Base-by-base conservation (phyloP, 129 eudicot genomes). In the carrot (Daucus carota) region DNA sequence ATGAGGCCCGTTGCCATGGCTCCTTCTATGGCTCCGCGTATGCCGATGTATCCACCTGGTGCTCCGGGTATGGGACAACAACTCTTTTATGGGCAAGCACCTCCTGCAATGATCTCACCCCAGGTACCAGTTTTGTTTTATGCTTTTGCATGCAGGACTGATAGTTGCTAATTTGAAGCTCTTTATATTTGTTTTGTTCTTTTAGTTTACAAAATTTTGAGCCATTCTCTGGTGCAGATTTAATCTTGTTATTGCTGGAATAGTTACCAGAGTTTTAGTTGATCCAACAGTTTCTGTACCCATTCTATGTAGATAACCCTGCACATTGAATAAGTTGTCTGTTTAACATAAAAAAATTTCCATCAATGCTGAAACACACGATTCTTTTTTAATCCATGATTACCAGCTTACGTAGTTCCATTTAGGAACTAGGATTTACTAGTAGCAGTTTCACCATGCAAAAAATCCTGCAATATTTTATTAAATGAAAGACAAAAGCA, bases 1-100 rank as follows among this genome's bases (percentile, higher is more conserved):
- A 88, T 92, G 96, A 84, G 98, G 85, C 98, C 98, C 4, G 85
- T 92, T 76, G 92, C 90, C 72, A 90, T 92, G 91, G 79, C 96
- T 71, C 96, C 91, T 24, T 80, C 97, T 0, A 81, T 92, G 75
- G 93, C 90, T 80, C 96, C 97, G 8, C 93, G 97, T 16, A 79
- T 92, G 92, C 96, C 97, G 32, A 86, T 92, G 87, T 92, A 90
- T 73, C 93, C 96, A 31, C 93, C 96, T 59, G 97, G 96, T 62
- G 93, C 87, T 76, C 91, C 91, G 10, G 97, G 96, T 20, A 86
- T 92, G 79, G 97, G 96, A 68, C 96, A 92, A 77, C 97, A 88
- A 76, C 78, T 92, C 50, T 92, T 92, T 75, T 92, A 89, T 79
- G 96, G 96, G 28, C 96, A 92, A 81, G 92, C 86, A 15, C 96